phyloP scores from a whole-genome alignment of 2,329 filamentous ascomycete genomes.

The Venturiaceae sp. region DNA sequence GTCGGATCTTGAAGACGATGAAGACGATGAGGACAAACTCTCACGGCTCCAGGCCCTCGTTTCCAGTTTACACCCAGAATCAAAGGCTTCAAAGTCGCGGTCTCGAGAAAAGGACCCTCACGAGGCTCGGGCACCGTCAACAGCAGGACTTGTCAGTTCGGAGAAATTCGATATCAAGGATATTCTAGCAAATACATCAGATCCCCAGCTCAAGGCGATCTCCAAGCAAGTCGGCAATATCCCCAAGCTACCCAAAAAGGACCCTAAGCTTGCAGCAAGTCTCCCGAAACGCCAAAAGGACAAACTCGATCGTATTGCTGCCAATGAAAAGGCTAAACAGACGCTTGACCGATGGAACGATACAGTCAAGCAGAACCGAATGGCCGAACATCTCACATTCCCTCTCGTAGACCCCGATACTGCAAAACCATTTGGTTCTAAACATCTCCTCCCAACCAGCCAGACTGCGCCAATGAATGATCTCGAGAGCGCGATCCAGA shows the following conservation, averaged over 20 bases:
- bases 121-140: slow-evolving; percentile 52
- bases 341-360: slow-evolving; percentile 87
- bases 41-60: slow-evolving; percentile 60
- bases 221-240: slow-evolving; percentile 6
- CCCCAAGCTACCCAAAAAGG: slow-evolving; percentile 49
- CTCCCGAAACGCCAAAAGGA: slow-evolving; percentile 81
- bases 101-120: slow-evolving; percentile 34
- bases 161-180: slow-evolving; percentile 67
- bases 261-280: slow-evolving; percentile 64
- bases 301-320: slow-evolving; percentile 67
- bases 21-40: slow-evolving; percentile 40
- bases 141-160: slow-evolving; percentile 47
- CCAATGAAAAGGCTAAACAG: slow-evolving; percentile 86
- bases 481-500: slow-evolving; percentile 75
- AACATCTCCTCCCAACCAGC: slow-evolving; percentile 51
- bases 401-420: slow-evolving; percentile 67
- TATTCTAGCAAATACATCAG: slow-evolving; percentile 61
- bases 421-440: slow-evolving; percentile 48
- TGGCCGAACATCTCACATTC: slow-evolving; percentile 83
- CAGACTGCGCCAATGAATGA: slow-evolving; percentile 61
- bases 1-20: slow-evolving; percentile 16
- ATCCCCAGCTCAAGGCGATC: slow-evolving; percentile 61
- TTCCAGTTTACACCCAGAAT: slow-evolving; percentile 47
- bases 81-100: slow-evolving; percentile 18
- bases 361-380: slow-evolving; percentile 87